Percentiles rank a stretch among this genome's conserved stretches.
These are phyloP conservation scores for Fusarium transvaalense DNA, from an alignment of 2,329 filamentous ascomycete genomes.

Conservation along the genomic window DNA sequence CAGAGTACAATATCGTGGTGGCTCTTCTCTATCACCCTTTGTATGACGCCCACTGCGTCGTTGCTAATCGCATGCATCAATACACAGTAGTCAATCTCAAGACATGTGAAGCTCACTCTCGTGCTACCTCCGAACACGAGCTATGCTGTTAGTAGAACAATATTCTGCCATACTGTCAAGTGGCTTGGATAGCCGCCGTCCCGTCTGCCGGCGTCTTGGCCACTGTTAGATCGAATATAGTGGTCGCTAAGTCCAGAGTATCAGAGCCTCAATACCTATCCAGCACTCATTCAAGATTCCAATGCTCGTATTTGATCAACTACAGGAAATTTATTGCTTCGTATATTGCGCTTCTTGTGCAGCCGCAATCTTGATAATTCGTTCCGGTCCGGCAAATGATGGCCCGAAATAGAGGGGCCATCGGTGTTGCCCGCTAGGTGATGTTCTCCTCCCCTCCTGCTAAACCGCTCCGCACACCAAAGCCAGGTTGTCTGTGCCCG, in stretches of 20 bases:
- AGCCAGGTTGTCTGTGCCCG: neutral
- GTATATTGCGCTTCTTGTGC: conserved; percentile 3
- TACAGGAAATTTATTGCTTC: conserved; percentile 2
- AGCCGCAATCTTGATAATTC: conserved; percentile 15
- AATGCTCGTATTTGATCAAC: neutral
- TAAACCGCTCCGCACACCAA: conserved; percentile 4
- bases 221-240: neutral
- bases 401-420: conserved; percentile 33
- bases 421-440: conserved; percentile 40
- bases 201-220: neutral
- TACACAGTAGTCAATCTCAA: conserved; percentile 8
- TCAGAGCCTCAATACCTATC: conserved; percentile 25
- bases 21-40: neutral
- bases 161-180: neutral
- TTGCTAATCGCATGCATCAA: conserved; percentile 14
- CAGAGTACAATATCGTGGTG: conserved; percentile 6
- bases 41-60: conserved; percentile 27
- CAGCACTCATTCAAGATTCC: neutral
- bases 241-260: conserved; percentile 1
- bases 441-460: conserved; percentile 7
- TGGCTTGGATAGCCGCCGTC: conserved; percentile 16
- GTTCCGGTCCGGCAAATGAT: conserved; percentile 35
- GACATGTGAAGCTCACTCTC: conserved; percentile 7
- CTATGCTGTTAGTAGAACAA: conserved; percentile 1
- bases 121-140: conserved; percentile 37